Evolutionary conservation across 305 asterid genomes (phyloP), one percentile per base, ranked within the genome.

Genomic region (Fraxinus baroniana): DNA sequence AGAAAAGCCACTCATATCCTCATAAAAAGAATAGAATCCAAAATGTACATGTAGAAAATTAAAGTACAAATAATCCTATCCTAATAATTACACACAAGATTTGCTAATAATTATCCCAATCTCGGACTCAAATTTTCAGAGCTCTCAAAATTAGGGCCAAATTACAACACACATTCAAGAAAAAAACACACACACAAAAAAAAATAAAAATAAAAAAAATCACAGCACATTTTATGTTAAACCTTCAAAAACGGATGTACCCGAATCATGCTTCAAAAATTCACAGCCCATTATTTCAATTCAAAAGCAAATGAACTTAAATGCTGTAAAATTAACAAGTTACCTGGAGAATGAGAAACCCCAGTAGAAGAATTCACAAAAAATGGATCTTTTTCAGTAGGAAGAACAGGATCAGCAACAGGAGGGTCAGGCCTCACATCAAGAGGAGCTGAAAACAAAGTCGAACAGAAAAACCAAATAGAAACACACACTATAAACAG

Each of bases 271-370:
- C n/a, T 44, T 44, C 55, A 44, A 44, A 75, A 84, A 44, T 60
- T 39, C 79, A 66, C n/a, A 74, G 0, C 26, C 74, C 76, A 64
- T 17, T 37, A 18, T 49, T 12, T 41, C 72, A 37, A 35, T 78
- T 12, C 70, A 77, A 55, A 52, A 15, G 24, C 35, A 20, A 46
- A 55, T 55, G 26, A 55, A 55, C 66, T 55, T 55, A 55, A 76
- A 78, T 76, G 81, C 32, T 26, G 70, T 7, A 10, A 57, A 68
- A n/a, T 80, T 35, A 64, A 66, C 36, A 72, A 82, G 79, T 77
- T 88, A 96, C 98, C 98, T 88, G 98, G 95, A 85, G 97, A 85
- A 82, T 86, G 89, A 77, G 97, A 90, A 3, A 78, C 82, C 80
- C 86, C 82, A 81, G 85, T 92, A 60, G 97, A 83, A 74, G 94